Percentiles rank a stretch among this genome's conserved stretches.
Conservation (phyloP, 2,329 filamentous ascomycete genomes). For the Teratosphaeriaceae sp. region DNA sequence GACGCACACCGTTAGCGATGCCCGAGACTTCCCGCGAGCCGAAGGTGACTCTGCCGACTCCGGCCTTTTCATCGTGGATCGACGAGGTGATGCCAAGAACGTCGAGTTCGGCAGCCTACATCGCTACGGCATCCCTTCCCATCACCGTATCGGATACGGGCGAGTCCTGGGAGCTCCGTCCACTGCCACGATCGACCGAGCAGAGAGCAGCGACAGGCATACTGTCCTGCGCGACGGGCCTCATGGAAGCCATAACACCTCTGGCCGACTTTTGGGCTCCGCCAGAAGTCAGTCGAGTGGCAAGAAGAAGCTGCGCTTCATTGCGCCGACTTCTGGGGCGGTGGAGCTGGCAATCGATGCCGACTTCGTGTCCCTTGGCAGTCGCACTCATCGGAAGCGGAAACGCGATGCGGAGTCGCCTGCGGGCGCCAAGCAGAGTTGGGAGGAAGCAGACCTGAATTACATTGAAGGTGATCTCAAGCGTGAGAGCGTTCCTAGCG, state of each 20-base stretch:
- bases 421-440: not conserved
- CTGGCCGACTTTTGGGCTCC: not conserved
- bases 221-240: constrained; percentile 1
- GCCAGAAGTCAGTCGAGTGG: not conserved
- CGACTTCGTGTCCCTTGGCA: not conserved
- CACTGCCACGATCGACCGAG: constrained; percentile 59
- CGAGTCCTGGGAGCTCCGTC: constrained; percentile 60
- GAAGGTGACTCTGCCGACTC: constrained; percentile 18
- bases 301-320: constrained; percentile 5
- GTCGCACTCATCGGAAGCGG: constrained; percentile 10
- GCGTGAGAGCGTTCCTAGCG: constrained; percentile 14
- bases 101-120: constrained; percentile 68
- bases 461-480: constrained; percentile 31
- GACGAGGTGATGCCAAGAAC: constrained; percentile 69
- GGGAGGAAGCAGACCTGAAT: constrained; percentile 29
- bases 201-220: constrained; percentile 47
- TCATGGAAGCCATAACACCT: not conserved
- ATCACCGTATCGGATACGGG: constrained; percentile 62
- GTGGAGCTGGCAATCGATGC: not conserved
- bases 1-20: too few relatives aligned
- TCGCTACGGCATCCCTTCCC: constrained; percentile 63
- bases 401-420: constrained; percentile 13
- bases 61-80: constrained; percentile 58
- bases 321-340: not conserved
- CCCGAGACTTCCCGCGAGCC: not conserved